Base-by-base conservation (phyloP, 768 basidiomycete genomes). In the Tulasnella calospora region DNA sequence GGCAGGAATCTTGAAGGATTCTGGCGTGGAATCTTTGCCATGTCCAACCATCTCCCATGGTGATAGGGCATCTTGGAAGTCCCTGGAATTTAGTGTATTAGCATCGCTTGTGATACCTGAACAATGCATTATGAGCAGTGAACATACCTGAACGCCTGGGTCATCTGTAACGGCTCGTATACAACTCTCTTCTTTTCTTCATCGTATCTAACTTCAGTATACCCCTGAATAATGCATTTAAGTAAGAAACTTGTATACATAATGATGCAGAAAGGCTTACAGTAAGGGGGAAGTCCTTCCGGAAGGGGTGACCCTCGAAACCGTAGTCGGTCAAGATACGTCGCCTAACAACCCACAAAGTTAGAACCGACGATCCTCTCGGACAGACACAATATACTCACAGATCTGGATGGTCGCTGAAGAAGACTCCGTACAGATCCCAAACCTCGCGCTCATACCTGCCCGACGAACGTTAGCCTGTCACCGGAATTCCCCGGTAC, bases 241-340 rank as follows among this genome's bases (percentile, higher is more conserved):
- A 67, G 55, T 17, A 44, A 36, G 36, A 74, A 38, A 33, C 27
- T 15, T 71, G 35, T 57, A 71, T 36, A 55, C 72, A 78, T n/a
- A n/a, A 12, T 27, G 27, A 12, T 70, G 13, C n/a, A 72, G 1
- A 55, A 69, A 19, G 33, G 86, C 91, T 81, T 83, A 95, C 96
- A 12, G 96, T 98, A 81, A 99, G 85, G 41, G 98, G 98, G 89
- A 99, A 99, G 84, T 99, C 98, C 84, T 99, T 99, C 80, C 98
- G 91, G 70, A 99, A 85, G 13, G 98, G 98, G 83, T 99, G 96
- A 30, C 98, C 98, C 85, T 99, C 96, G 82, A 98, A 98, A 77
- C 96, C 98, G 84, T 99, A 99, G 84, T 99, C 98, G 61, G 98
- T 99, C 82, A 99, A 87, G 84, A 99, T 96, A 76, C 98, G 94